Evolutionary conservation across 768 basidiomycete genomes (phyloP).

Genomic region (Tricholoma flavovirens): DNA sequence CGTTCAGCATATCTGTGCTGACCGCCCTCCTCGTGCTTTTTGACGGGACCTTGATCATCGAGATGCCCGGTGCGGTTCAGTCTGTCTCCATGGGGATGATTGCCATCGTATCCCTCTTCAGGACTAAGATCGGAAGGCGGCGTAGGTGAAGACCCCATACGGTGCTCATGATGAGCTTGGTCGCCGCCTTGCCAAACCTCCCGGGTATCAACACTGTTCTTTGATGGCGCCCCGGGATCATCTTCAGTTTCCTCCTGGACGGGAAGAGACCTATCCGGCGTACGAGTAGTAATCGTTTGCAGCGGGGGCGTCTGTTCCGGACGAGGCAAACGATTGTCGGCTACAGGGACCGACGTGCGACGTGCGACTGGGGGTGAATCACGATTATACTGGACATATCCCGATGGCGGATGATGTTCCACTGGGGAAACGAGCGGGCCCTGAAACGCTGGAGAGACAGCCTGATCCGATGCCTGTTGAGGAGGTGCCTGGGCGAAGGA

Average conservation of each 20-base stretch:
- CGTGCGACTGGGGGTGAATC: constrained; percentile 35
- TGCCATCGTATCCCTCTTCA: constrained; percentile 30
- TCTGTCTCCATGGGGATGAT: constrained; percentile 28
- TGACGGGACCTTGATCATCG: constrained; percentile 41
- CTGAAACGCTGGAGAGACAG: constrained; percentile 43
- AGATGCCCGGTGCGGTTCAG: constrained; percentile 33
- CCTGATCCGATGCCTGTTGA: constrained; percentile 50
- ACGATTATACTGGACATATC: constrained; percentile 46
- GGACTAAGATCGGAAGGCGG: constrained; percentile 52
- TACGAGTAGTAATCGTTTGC: constrained; percentile 47
- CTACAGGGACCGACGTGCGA: constrained; percentile 18
- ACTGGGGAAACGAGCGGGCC: constrained; percentile 43
- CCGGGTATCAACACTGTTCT: constrained; percentile 23
- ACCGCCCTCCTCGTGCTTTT: constrained; percentile 33
- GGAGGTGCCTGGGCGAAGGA: constrained; percentile 33
- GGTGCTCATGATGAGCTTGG: constrained; percentile 26
- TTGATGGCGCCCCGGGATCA: constrained; percentile 36
- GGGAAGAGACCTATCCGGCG: constrained; percentile 68
- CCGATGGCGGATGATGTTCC: constrained; percentile 31
- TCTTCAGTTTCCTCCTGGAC: constrained; percentile 76
- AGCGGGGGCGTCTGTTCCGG: constrained; percentile 51
- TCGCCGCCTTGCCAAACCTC: constrained; percentile 25
- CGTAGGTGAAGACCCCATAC: constrained; percentile 37
- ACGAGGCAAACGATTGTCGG: constrained; percentile 28
- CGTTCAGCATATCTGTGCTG: constrained; percentile 27